Base-by-base conservation (phyloP, 73 alveolate genomes). In the Symbiodinium natans region DNA sequence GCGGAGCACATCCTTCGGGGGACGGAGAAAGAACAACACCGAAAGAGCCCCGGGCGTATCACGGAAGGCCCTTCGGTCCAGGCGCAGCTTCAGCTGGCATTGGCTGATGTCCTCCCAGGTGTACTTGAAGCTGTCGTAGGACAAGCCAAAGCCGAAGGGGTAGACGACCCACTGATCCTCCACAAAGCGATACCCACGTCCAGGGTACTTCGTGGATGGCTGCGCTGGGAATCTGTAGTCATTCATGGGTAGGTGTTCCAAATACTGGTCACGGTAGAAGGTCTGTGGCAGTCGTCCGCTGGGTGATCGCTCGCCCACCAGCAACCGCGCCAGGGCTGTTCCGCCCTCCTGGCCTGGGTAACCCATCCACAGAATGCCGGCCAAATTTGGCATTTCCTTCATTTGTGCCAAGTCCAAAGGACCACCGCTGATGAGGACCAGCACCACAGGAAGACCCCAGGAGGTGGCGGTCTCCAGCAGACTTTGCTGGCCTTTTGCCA, bases 131-230 rank as follows among this genome's bases (percentile, higher is more conserved):
- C 46, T 39, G 21, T 90, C 97, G 25, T 71, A 90, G 11, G 97
- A 90, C 29, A 90, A 54, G 40, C 97, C 97, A 31, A n/a, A 46
- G 87, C 97, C 97, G 88, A 90, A 90, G 34, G 97, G 97, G 39
- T 90, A 90, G 27, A 71, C 88, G 9, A 90, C n/a, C 80, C 75
- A 71, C 21, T 43, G 41, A 80, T 90, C 97, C 56, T 71, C 41
- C 25, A 90, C 97, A 39, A 90, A 90, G 82, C 97, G 82, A 38
- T 90, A 90, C 80, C 97, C 97, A 41, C 97, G n/a, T 17, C 97
- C 97, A 4, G 97, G 97, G 19, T 90, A 90, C 27, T 27, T 27
- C 9, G 29, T 42, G 54, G 43, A 87, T 10, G 86, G 25, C 29
- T 54, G 97, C 23, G 97, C 48, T 29, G 80, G 97, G 38, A 73